Percentiles rank a stretch among this genome's conserved stretches.
Conservation (phyloP, 108 stramenopile genomes). For the Cylindrotheca closterium region DNA sequence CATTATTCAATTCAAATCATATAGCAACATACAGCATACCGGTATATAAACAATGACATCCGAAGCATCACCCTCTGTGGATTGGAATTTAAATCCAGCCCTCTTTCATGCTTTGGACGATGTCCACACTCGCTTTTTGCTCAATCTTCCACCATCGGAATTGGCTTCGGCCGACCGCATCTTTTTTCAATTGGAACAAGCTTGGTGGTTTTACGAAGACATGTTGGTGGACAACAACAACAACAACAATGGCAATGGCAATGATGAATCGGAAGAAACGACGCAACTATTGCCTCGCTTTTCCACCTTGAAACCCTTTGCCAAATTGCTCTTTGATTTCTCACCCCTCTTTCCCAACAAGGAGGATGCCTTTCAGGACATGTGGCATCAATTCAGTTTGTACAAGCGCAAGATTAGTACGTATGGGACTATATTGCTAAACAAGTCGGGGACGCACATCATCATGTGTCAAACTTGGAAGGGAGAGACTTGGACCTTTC, state of each 20-base stretch:
- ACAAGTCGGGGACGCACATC: conserved; percentile 51
- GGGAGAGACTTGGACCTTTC: conserved; percentile 75
- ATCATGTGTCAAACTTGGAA: conserved; percentile 67
- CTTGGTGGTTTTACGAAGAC: conserved; percentile 93
- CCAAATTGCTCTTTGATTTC: conserved; percentile 64
- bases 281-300: conserved; percentile 46
- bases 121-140: conserved; percentile 85
- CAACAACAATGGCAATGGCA: too few relatives aligned
- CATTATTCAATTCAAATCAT: too few relatives aligned
- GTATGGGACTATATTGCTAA: conserved; percentile 80
- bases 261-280: conserved; percentile 2
- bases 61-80: too few relatives aligned
- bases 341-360: conserved; percentile 61
- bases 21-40: too few relatives aligned
- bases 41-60: too few relatives aligned
- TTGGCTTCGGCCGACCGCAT: conserved; percentile 69
- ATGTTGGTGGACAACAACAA: conserved; percentile 73
- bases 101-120: conserved; percentile 76
- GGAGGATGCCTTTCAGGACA: conserved; percentile 46
- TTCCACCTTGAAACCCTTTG: conserved; percentile 68
- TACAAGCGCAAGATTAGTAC: conserved; percentile 84
- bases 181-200: conserved; percentile 92
- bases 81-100: neutral
- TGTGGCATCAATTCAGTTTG: conserved; percentile 70
- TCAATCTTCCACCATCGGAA: conserved; percentile 82